These are phyloP conservation scores for Aspergillus kassunensis DNA, from an alignment of 495 filamentous ascomycete species.

Conservation along the genomic window DNA sequence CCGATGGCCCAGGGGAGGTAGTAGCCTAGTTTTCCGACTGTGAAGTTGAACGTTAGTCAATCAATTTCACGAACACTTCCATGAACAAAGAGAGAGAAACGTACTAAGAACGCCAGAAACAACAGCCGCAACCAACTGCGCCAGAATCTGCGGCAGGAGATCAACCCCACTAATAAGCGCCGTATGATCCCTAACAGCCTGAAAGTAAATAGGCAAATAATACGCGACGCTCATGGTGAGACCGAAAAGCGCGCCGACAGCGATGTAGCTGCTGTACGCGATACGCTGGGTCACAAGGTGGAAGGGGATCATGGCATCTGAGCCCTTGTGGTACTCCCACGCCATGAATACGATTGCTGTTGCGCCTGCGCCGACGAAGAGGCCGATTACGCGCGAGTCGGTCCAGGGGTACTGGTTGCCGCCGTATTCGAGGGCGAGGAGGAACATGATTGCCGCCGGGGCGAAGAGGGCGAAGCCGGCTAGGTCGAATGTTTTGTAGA, in stretches of 20 bases:
- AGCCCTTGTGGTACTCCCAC: neutral
- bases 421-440: slow-evolving; percentile 49
- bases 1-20: slow-evolving; percentile 42
- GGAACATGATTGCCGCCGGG: slow-evolving; percentile 40
- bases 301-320: slow-evolving; percentile 3
- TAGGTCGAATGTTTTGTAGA: slow-evolving; percentile 37
- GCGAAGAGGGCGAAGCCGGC: slow-evolving; percentile 44
- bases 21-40: slow-evolving; percentile 38
- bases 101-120: slow-evolving; percentile 39
- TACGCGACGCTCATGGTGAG: slow-evolving; percentile 14
- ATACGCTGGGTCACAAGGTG: slow-evolving; percentile 20
- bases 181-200: slow-evolving; percentile 28
- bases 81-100: no score
- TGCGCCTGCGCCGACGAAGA: neutral
- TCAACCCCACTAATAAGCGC: slow-evolving; percentile 34
- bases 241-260: neutral
- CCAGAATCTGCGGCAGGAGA: slow-evolving; percentile 43
- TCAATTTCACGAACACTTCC: neutral
- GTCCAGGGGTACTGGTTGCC: slow-evolving; percentile 25
- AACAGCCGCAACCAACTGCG: slow-evolving; percentile 45
- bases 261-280: slow-evolving; percentile 31
- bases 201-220: slow-evolving; percentile 43
- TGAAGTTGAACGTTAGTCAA: neutral
- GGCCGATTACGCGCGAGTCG: neutral
- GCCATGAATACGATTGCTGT: neutral